These are phyloP conservation scores for Leucogyrophana mollusca DNA, from an alignment of 768 basidiomycete genomes.

Conservation along the genomic window DNA sequence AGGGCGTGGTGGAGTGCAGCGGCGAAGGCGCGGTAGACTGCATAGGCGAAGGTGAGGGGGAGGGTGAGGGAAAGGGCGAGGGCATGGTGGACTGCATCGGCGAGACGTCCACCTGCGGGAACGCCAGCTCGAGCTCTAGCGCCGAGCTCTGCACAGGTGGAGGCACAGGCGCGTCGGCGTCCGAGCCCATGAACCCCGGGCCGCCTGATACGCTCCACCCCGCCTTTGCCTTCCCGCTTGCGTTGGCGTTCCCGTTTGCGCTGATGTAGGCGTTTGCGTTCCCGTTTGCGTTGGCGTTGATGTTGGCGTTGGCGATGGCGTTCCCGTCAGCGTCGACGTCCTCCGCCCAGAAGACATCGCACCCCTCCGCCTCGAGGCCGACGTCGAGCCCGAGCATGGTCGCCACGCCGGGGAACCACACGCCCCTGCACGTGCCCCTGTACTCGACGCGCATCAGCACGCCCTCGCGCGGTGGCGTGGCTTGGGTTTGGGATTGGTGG, in stretches of 20 bases:
- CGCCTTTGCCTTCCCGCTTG: slow-evolving; percentile 40
- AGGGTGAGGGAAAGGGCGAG: too few relatives aligned
- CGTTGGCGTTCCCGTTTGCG: too few relatives aligned
- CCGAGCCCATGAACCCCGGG: slow-evolving; percentile 70
- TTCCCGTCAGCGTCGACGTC: too few relatives aligned
- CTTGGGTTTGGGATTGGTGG: too few relatives aligned
- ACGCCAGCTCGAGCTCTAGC: too few relatives aligned
- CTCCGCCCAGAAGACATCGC: slow-evolving; percentile 68
- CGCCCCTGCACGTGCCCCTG: slow-evolving; percentile 68
- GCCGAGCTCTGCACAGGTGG: slow-evolving; percentile 44
- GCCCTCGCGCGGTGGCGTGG: slow-evolving; percentile 45
- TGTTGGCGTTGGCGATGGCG: slow-evolving; percentile 14
- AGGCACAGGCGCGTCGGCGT: slow-evolving; percentile 46
- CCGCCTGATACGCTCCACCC: slow-evolving; percentile 67
- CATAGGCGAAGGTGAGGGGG: too few relatives aligned
- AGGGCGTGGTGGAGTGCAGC: slow-evolving; percentile 7
- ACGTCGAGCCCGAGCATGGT: slow-evolving; percentile 79
- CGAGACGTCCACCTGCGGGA: too few relatives aligned
- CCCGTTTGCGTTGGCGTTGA: too few relatives aligned
- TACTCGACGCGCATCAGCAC: slow-evolving; percentile 67
- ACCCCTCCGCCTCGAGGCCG: slow-evolving; percentile 63
- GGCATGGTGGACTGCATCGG: too few relatives aligned
- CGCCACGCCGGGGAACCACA: slow-evolving; percentile 84
- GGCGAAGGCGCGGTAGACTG: background rate
- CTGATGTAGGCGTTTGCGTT: too few relatives aligned